These are phyloP conservation scores for Fusarium sp. DNA, from an alignment of 2,329 filamentous ascomycete genomes.

Conservation along the genomic window DNA sequence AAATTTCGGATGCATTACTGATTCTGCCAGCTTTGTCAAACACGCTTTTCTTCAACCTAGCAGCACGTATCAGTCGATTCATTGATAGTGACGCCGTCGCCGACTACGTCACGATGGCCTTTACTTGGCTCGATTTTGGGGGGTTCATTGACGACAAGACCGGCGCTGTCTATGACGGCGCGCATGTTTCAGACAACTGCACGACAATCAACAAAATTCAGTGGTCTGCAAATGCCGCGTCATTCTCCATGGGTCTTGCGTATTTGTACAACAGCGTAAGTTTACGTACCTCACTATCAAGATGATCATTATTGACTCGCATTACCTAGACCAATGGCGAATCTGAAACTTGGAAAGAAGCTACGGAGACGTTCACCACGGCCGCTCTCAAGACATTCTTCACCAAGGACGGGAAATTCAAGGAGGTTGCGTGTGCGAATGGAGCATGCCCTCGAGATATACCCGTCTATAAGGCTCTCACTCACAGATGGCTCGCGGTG, in stretches of 20 bases:
- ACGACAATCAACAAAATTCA: constrained; percentile 69
- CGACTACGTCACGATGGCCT: constrained; percentile 70
- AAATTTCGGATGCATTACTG: rapidly evolving
- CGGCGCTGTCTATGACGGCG: constrained; percentile 75
- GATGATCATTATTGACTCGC: constrained; percentile 17
- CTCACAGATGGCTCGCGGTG: constrained; percentile 73
- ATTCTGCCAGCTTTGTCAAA: constrained; percentile 64
- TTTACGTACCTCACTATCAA: background rate
- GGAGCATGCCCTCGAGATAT: constrained; percentile 76
- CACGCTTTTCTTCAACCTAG: constrained; percentile 72
- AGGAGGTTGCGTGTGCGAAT: constrained; percentile 74
- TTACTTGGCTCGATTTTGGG: constrained; percentile 68
- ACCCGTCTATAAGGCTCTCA: constrained; percentile 76
- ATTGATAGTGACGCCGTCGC: constrained; percentile 74
- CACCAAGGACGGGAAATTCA: constrained; percentile 64
- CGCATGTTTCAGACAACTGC: constrained; percentile 68
- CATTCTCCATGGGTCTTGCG: constrained; percentile 71
- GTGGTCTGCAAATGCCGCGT: constrained; percentile 74
- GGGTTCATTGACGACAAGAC: constrained; percentile 69
- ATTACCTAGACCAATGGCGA: constrained; percentile 24
- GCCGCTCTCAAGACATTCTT: constrained; percentile 64
- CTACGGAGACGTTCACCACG: constrained; percentile 66
- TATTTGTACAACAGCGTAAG: constrained; percentile 75
- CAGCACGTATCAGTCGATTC: constrained; percentile 77
- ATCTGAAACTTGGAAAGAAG: constrained; percentile 62